Evolutionary conservation across 768 basidiomycete species (phyloP).

Genomic region (Xerocomellus intermedius): DNA sequence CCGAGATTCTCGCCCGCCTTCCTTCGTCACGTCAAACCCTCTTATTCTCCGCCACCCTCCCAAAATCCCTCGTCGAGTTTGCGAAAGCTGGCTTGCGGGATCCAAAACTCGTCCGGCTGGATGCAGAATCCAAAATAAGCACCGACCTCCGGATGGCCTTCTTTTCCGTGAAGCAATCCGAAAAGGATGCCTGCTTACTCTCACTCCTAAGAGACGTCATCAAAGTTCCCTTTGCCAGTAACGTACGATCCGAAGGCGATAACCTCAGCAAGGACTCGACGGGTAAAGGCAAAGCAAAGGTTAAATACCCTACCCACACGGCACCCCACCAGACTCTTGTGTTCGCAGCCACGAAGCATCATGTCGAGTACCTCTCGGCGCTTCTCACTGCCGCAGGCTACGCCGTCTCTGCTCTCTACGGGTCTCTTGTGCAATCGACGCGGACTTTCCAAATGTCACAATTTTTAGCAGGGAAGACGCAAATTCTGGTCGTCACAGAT

Average conservation of each 20-base stretch:
- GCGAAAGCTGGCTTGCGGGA: slow-evolving; percentile 95
- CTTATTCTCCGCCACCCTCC: slow-evolving; percentile 94
- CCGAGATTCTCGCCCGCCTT: slow-evolving; percentile 88
- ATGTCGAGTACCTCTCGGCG: slow-evolving; percentile 89
- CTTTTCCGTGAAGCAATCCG: slow-evolving; percentile 86
- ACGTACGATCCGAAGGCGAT: slow-evolving; percentile 19
- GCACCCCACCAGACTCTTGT: slow-evolving; percentile 90
- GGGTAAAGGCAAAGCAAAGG: slow-evolving; percentile 51
- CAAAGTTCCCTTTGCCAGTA: slow-evolving; percentile 61
- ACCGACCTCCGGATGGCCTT: slow-evolving; percentile 92
- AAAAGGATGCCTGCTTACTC: slow-evolving; percentile 92
- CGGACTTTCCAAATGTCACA: slow-evolving; percentile 87
- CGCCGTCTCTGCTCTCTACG: slow-evolving; percentile 91
- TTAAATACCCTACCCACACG: slow-evolving; percentile 46
- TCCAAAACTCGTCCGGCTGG: slow-evolving; percentile 94
- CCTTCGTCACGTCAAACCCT: slow-evolving; percentile 87
- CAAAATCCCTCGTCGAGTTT: slow-evolving; percentile 94
- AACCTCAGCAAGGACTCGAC: slow-evolving; percentile 38
- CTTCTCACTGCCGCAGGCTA: slow-evolving; percentile 82
- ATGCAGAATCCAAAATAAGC: slow-evolving; percentile 95
- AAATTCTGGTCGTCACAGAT: slow-evolving; percentile 92
- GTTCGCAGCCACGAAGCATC: slow-evolving; percentile 96
- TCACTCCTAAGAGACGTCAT: slow-evolving; percentile 85
- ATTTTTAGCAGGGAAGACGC: slow-evolving; percentile 79
- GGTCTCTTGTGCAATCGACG: slow-evolving; percentile 89